Percentiles rank a stretch among this genome's conserved stretches.
Conservation (phyloP, 345 rosid genomes). For the Excoecaria agallocha region DNA sequence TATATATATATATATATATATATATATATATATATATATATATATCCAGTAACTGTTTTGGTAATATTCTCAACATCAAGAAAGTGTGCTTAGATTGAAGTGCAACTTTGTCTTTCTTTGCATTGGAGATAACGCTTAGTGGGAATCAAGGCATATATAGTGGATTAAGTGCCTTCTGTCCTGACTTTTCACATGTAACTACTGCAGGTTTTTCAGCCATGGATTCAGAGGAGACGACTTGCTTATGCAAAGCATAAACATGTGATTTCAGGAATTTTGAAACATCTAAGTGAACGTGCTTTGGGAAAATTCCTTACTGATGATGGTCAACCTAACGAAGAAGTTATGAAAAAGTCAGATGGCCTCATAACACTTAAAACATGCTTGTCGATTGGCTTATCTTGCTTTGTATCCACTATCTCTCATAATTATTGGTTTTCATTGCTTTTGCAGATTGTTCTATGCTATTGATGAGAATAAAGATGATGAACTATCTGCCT, state of each 20-base stretch:
- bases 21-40: no score
- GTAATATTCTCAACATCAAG: background rate
- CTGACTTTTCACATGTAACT: background rate
- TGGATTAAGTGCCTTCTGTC: background rate
- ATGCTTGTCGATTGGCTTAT: background rate
- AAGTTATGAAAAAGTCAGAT: slow-evolving; percentile 45
- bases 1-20: no score
- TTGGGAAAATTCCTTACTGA: slow-evolving; percentile 63
- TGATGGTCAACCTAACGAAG: slow-evolving; percentile 55
- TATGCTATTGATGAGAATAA: slow-evolving; percentile 54
- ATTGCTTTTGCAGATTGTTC: slow-evolving; percentile 55
- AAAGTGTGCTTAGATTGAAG: background rate
- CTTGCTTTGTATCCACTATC: background rate
- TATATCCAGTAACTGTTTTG: no score
- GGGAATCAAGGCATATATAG: background rate
- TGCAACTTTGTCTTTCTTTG: background rate
- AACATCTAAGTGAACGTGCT: slow-evolving; percentile 57
- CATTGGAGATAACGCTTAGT: background rate
- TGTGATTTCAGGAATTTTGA: slow-evolving; percentile 66
- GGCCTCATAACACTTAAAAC: slow-evolving; percentile 9
- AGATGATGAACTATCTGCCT: slow-evolving; percentile 39
- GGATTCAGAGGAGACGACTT: slow-evolving; percentile 76
- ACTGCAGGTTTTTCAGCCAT: slow-evolving; percentile 65
- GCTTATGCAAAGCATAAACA: slow-evolving; percentile 74
- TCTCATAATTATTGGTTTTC: slow-evolving; percentile 1